phyloP scores from a whole-genome alignment of 2,329 filamentous ascomycete genomes.

The Penicillium fuscoglaucum region DNA sequence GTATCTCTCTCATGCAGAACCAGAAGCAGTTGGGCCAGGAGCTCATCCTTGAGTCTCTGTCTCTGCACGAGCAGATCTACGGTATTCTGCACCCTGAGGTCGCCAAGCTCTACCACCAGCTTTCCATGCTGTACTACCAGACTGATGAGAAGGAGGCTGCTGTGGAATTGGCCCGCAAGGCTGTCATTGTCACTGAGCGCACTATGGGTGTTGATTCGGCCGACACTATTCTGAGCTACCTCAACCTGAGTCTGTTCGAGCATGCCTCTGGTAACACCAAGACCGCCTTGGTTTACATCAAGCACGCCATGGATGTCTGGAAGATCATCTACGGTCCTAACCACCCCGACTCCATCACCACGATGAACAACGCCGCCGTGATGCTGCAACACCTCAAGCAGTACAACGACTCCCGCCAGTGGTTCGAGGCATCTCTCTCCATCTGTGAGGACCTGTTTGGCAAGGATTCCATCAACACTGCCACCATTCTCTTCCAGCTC shows the following conservation, averaged over 20 bases:
- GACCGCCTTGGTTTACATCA: conserved; percentile 81
- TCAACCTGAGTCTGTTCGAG: conserved; percentile 92
- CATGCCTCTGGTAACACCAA: conserved; percentile 90
- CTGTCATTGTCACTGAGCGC: conserved; percentile 91
- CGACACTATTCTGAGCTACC: conserved; percentile 91
- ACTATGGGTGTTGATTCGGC: conserved; percentile 91
- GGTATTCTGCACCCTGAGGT: conserved; percentile 96
- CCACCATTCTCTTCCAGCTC: conserved; percentile 94
- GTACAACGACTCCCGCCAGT: conserved; percentile 89
- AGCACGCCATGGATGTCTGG: conserved; percentile 92
- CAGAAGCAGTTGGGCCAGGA: conserved; percentile 97
- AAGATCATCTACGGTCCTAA: conserved; percentile 92
- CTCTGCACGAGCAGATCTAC: conserved; percentile 97
- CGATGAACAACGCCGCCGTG: conserved; percentile 96
- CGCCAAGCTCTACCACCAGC: conserved; percentile 87
- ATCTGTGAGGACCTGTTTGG: conserved; percentile 91
- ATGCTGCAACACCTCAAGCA: conserved; percentile 97
- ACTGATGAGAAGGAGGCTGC: conserved; percentile 97
- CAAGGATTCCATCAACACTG: conserved; percentile 85
- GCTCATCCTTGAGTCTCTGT: conserved; percentile 90
- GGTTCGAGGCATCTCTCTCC: conserved; percentile 90
- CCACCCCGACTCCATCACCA: conserved; percentile 97
- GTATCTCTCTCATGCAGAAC: conserved; percentile 91
- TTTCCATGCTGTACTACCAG: conserved; percentile 95
- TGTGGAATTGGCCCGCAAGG: conserved; percentile 92